phyloP scores from a whole-genome alignment of 257 asterid species.

The Ajuga chamaepitys region DNA sequence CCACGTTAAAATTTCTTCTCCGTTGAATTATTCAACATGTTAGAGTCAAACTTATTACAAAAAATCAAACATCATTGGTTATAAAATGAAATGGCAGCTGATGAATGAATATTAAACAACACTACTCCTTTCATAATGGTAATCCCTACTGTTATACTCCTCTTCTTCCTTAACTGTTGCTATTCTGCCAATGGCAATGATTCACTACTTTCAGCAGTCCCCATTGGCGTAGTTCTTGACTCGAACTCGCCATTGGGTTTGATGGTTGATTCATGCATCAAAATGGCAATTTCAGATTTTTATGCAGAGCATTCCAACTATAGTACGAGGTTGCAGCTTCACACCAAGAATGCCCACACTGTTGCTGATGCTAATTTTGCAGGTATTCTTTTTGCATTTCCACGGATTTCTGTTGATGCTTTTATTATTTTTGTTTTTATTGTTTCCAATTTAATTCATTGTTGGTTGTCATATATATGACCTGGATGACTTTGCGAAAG shows the following conservation, averaged over 20 bases:
- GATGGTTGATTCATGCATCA: constrained; percentile 44
- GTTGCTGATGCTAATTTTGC: constrained; percentile 35
- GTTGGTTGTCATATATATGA: too few species aligned
- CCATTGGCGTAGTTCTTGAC: constrained; percentile 43
- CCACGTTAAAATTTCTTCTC: too few species aligned
- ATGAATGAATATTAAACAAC: too few species aligned
- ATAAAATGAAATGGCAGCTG: too few species aligned
- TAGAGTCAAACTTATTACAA: not conserved
- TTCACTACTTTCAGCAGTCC: not conserved
- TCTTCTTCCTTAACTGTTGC: not conserved
- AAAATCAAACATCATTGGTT: not conserved
- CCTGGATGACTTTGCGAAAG: too few species aligned
- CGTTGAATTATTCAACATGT: too few species aligned
- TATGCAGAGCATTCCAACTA: constrained; percentile 32
- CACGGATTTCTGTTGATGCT: too few species aligned
- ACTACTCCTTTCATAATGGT: not conserved
- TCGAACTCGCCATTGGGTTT: constrained; percentile 32
- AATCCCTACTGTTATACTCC: not conserved
- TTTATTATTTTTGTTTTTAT: too few species aligned
- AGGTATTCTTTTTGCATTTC: constrained; percentile 29
- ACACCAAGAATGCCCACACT: constrained; percentile 24
- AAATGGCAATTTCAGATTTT: constrained; percentile 41
- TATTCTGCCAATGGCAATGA: not conserved
- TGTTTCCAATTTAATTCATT: too few species aligned
- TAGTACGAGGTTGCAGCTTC: constrained; percentile 28